These are phyloP conservation scores for Schwanniomyces etchellsii DNA, from an alignment of 1,139 yeast genomes.

Conservation along the genomic window DNA sequence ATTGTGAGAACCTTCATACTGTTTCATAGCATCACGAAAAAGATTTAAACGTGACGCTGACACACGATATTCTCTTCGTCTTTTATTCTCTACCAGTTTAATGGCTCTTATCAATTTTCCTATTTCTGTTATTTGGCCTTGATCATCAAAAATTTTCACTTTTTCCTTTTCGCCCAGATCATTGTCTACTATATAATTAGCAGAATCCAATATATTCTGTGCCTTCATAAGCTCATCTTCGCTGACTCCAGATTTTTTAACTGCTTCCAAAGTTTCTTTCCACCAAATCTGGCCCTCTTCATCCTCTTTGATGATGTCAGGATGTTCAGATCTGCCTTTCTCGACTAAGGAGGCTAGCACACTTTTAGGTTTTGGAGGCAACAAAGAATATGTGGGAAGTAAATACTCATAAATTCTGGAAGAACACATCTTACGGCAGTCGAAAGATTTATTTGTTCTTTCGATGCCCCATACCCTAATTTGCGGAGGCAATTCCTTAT, in stretches of 20 bases:
- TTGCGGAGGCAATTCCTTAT: constrained; percentile 70
- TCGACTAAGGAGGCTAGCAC: constrained; percentile 55
- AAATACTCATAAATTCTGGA: constrained; percentile 91
- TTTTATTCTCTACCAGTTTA: constrained; percentile 60
- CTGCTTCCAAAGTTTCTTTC: constrained; percentile 45
- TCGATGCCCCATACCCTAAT: constrained; percentile 91
- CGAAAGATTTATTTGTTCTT: constrained; percentile 86
- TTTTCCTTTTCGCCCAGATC: constrained; percentile 17
- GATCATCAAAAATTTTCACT: constrained; percentile 20
- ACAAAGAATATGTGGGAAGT: constrained; percentile 81
- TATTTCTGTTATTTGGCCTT: constrained; percentile 33
- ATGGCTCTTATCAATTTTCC: constrained; percentile 49
- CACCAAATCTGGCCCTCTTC: constrained; percentile 72
- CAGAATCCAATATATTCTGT: constrained; percentile 10
- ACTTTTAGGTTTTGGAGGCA: constrained; percentile 83
- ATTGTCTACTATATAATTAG: constrained; percentile 14
- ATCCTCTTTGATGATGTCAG: constrained; percentile 59
- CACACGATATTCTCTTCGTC: constrained; percentile 67
- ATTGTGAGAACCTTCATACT: constrained; percentile 84
- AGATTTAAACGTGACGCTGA: constrained; percentile 53
- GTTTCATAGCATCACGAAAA: constrained; percentile 63
- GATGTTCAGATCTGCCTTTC: constrained; percentile 46
- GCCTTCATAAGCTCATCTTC: constrained; percentile 34
- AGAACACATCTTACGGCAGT: constrained; percentile 92
- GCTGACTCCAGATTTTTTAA: constrained; percentile 43